Evolutionary conservation across 495 filamentous ascomycete species (phyloP), one percentile per base, ranked within the genome.

Genomic region (Podospora conica): DNA sequence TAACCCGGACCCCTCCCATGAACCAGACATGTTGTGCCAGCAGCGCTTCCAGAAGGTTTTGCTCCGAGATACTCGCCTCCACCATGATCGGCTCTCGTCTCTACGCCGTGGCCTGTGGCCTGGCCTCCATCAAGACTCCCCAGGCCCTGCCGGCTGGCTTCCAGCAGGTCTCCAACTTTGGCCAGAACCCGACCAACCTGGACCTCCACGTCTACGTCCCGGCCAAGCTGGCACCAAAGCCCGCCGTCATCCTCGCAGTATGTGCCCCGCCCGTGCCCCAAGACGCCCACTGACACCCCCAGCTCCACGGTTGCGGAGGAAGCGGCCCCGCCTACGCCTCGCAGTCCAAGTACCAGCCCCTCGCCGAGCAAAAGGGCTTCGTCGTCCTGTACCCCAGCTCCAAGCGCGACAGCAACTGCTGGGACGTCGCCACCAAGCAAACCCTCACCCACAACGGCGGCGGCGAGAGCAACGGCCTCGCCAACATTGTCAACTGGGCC

Each of bases 401-500:
- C 18, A 71, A 66, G 8, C 75, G 81, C 59, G 71, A 76, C 48
- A 77, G 65, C 57, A 77, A 78, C 60, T 85, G 83, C 69, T 85
- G 80, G 80, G 82, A 84, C 63, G 80, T 81, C 21, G 74, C 77
- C 15, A 79, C 76, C 1, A 63, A 72, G 18, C 70, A 74, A 10
- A 75, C 81, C 0, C 74, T 85, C 3, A 81, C 79, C 7, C 82
- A 82, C 68, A 77, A 82, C 55, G 82, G 80, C 28, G 80, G 80
- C 31, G 82, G 83, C 24, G 83, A 86, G 74, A 75, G 74, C 69
- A 75, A 75, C 53, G 77, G 79, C 10, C 79, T 86, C 56, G 80
- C 78, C 54, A 83, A 80, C 72, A 87, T 88, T 83, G 55, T 85
- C 25, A 76, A 73, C 25, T 84, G 79, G 71, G 73, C 80, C 22